phyloP scores from a whole-genome alignment of 2,329 filamentous ascomycete genomes.

The Trematosphaeria pertusa region DNA sequence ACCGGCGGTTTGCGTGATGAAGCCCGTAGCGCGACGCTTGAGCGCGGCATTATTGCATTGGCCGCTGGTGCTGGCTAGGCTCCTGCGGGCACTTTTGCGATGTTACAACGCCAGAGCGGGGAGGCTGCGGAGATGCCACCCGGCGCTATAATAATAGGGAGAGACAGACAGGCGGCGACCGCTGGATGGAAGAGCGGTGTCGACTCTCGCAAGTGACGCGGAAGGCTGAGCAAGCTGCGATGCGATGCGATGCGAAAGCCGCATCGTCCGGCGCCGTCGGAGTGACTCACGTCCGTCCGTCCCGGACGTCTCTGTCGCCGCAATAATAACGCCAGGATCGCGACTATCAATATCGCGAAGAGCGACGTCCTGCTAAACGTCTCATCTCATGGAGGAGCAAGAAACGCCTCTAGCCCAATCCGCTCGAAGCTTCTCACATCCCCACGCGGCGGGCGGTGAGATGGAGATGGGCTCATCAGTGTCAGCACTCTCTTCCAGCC shows the following conservation, averaged over 20 bases:
- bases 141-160: not conserved
- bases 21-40: not conserved
- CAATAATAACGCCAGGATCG: no score
- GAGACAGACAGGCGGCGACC: not conserved
- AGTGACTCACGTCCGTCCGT: not conserved
- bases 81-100: no score
- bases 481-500: constrained; percentile 20
- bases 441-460: not conserved
- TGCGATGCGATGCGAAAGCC: no score
- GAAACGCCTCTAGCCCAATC: not conserved
- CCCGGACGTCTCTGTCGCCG: no score
- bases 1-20: not conserved
- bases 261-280: not conserved
- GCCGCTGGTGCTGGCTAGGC: not conserved
- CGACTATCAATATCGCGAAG: not conserved
- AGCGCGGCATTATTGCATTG: not conserved
- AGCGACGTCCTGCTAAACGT: not conserved
- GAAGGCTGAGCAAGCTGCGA: not conserved
- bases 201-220: not conserved
- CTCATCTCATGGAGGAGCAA: not conserved
- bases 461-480: not conserved
- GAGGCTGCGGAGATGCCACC: no score
- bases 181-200: no score
- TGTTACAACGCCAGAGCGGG: no score
- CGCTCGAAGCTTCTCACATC: no score